phyloP scores from a whole-genome alignment of 306 rosid genomes.

The Begonia peltatifolia region DNA sequence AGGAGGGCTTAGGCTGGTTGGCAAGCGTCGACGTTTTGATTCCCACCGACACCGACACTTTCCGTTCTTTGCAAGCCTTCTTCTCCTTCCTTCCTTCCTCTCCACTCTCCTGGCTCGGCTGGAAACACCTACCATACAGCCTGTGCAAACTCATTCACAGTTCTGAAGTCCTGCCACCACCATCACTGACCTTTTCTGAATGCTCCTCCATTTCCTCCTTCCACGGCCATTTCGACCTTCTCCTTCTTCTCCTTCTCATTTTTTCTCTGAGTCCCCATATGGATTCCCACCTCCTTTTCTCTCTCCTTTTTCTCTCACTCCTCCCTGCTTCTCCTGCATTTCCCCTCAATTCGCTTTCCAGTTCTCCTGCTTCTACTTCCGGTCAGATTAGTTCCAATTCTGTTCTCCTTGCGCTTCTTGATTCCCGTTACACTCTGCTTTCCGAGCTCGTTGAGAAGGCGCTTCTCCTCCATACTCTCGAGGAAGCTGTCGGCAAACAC shows the following conservation, averaged over 20 bases:
- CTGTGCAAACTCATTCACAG: too few relatives aligned
- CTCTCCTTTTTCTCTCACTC: slow-evolving; percentile 7
- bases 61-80: too few relatives aligned
- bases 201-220: not conserved
- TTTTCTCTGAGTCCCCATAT: slow-evolving; percentile 41
- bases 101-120: too few relatives aligned
- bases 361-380: slow-evolving; percentile 14
- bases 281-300: slow-evolving; percentile 19
- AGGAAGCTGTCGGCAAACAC: slow-evolving; percentile 52
- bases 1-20: too few relatives aligned
- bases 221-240: too few relatives aligned
- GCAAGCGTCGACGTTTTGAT: too few relatives aligned
- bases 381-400: slow-evolving; percentile 73
- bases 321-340: slow-evolving; percentile 30
- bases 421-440: slow-evolving; percentile 85
- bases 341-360: slow-evolving; percentile 14
- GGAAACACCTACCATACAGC: too few relatives aligned
- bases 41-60: not conserved
- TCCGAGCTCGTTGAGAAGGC: slow-evolving; percentile 92
- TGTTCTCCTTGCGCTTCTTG: slow-evolving; percentile 81
- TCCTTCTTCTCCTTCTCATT: not conserved
- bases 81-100: too few relatives aligned
- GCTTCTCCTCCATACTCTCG: slow-evolving; percentile 64
- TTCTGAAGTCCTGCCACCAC: too few relatives aligned
- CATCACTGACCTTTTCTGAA: not conserved